A percentile compares a stretch with the other conserved stretches of the same genome.
phyloP scores from a whole-genome alignment of 768 basidiomycete species.

The Lactifluus subvellereus region DNA sequence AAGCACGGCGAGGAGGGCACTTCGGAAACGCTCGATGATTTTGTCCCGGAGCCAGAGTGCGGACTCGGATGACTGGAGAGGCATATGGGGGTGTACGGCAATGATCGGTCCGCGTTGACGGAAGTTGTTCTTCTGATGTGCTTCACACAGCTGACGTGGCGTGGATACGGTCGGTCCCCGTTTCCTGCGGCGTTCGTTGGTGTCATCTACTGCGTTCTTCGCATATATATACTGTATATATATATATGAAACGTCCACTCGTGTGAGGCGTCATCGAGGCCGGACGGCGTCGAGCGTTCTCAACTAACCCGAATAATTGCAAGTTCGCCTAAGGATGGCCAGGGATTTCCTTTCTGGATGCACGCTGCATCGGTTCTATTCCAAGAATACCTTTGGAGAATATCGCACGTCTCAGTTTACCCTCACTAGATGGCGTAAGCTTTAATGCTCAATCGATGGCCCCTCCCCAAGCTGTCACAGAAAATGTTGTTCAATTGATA shows the following conservation, averaged over 20 bases:
- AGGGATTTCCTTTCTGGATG: neutral
- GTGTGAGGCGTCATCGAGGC: neutral
- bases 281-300: neutral
- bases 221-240: neutral
- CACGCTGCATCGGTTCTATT: no score
- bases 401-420: neutral
- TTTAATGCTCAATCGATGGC: neutral
- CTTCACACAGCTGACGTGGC: conserved; percentile 2
- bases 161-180: neutral
- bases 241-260: neutral
- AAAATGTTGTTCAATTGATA: neutral
- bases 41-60: conserved; percentile 25
- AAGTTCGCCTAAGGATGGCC: neutral
- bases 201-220: neutral
- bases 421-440: neutral
- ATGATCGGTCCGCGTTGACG: conserved; percentile 6
- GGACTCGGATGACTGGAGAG: conserved; percentile 24
- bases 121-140: neutral
- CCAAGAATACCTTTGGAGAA: neutral
- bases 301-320: neutral
- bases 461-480: neutral
- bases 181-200: neutral
- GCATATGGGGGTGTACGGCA: conserved; percentile 1
- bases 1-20: conserved; percentile 59
- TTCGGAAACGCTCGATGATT: conserved; percentile 30